phyloP scores from a whole-genome alignment of 1,284 basidiomycete species.

The Paramarasmius palmivorus region DNA sequence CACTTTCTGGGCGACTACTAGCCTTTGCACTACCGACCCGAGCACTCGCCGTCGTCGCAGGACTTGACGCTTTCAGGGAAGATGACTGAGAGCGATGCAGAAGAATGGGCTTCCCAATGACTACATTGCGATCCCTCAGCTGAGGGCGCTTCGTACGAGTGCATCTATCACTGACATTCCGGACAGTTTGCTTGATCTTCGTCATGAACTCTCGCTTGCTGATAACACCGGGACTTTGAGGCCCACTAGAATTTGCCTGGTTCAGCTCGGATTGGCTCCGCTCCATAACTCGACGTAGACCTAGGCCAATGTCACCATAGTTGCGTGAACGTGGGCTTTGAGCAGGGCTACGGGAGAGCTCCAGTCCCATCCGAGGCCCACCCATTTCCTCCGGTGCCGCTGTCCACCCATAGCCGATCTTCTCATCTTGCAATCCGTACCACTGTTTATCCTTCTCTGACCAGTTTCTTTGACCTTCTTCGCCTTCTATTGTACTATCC shows the following conservation, averaged over 20 bases:
- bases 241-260: conserved; percentile 16
- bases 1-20: conserved; percentile 25
- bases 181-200: conserved; percentile 57
- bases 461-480: conserved; percentile 55
- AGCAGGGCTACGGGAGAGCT: conserved; percentile 2
- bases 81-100: conserved; percentile 21
- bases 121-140: conserved; percentile 34
- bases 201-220: conserved; percentile 68
- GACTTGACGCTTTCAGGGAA: conserved; percentile 10
- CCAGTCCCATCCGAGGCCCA: conserved; percentile 12
- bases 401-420: conserved; percentile 30
- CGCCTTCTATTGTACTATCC: conserved; percentile 58
- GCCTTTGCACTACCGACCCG: conserved; percentile 13
- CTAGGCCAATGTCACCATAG: conserved; percentile 19
- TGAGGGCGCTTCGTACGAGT: conserved; percentile 33
- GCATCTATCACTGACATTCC: conserved; percentile 66
- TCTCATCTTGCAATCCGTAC: conserved; percentile 54
- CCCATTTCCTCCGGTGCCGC: not conserved
- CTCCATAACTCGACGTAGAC: conserved; percentile 44
- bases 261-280: conserved; percentile 31
- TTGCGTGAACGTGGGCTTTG: conserved; percentile 4
- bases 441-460: conserved; percentile 64
- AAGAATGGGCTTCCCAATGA: conserved; percentile 54
- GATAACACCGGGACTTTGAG: conserved; percentile 53
- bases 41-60: too few species aligned